Conservation (phyloP, 2,329 filamentous ascomycete genomes). For the Botryotinia globosa region DNA sequence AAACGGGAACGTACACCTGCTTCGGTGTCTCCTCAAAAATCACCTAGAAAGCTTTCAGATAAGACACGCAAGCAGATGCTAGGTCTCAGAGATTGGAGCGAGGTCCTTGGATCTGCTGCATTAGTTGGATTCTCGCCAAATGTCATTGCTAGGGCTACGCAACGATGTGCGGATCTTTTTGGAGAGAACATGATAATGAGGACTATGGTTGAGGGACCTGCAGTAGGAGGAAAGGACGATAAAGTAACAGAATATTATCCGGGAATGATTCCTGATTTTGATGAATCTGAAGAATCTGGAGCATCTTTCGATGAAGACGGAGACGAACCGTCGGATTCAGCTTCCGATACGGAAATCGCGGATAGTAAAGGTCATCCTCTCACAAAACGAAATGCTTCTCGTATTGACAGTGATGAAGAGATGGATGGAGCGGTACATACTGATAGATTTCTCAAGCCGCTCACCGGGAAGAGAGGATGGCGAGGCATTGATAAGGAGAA, state of each 20-base stretch:
- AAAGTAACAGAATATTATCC: conserved; percentile 30
- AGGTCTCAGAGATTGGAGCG: conserved; percentile 69
- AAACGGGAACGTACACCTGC: not conserved
- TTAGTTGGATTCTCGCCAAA: conserved; percentile 65
- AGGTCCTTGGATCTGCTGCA: conserved; percentile 75
- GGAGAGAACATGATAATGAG: conserved; percentile 62
- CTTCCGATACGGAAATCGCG: not conserved
- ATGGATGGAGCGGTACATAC: conserved; percentile 62
- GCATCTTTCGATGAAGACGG: conserved; percentile 2
- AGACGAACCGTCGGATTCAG: not conserved
- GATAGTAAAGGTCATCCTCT: not conserved
- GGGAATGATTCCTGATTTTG: conserved; percentile 29
- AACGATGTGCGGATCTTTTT: conserved; percentile 75
- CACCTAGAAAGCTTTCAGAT: conserved; percentile 13
- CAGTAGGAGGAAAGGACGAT: conserved; percentile 21
- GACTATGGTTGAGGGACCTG: conserved; percentile 29
- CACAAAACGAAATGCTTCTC: conserved; percentile 42
- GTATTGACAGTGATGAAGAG: conserved; percentile 41
- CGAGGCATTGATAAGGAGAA: conserved; percentile 23
- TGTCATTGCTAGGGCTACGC: conserved; percentile 65
- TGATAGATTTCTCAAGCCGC: conserved; percentile 62
- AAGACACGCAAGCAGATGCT: conserved; percentile 24
- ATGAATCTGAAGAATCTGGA: not conserved
- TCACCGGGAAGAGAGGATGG: conserved; percentile 37
- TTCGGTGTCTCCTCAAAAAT: conserved; percentile 18